These are phyloP conservation scores for Trichoderma guizhouense DNA, from an alignment of 2,329 filamentous ascomycete species.

Conservation along the genomic window DNA sequence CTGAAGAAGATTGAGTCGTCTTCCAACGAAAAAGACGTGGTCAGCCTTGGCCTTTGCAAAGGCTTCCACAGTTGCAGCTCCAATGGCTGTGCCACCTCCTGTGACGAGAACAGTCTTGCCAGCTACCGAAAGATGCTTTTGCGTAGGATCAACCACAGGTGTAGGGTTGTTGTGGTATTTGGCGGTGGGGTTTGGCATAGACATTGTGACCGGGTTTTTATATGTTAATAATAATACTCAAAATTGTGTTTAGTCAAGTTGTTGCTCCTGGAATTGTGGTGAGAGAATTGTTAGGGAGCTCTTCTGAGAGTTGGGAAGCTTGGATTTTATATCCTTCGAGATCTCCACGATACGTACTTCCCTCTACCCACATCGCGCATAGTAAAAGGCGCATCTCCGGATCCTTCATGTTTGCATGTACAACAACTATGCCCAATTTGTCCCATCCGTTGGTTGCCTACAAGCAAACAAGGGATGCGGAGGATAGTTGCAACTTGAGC, in stretches of 20 bases:
- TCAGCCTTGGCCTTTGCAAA: constrained; percentile 5
- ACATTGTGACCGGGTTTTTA: background rate
- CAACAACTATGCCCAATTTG: background rate
- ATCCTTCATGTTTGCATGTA: background rate
- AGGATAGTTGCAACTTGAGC: background rate
- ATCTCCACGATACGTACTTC: background rate
- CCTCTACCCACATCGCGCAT: background rate
- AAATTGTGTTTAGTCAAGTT: background rate
- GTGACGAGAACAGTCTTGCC: background rate
- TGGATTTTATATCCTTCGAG: background rate
- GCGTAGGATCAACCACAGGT: background rate
- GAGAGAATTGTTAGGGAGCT: background rate
- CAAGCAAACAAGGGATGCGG: background rate
- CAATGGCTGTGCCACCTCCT: background rate
- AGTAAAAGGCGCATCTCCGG: background rate
- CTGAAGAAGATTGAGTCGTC: background rate
- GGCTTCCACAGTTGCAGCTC: background rate
- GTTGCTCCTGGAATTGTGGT: background rate
- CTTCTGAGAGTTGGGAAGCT: background rate
- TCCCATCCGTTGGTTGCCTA: background rate
- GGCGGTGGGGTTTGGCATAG: background rate
- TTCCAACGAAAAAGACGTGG: background rate
- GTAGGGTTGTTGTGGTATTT: background rate
- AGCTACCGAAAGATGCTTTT: background rate
- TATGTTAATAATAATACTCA: background rate